phyloP scores from a whole-genome alignment of 116 monocot genomes.

The Phalaenopsis hybrid region DNA sequence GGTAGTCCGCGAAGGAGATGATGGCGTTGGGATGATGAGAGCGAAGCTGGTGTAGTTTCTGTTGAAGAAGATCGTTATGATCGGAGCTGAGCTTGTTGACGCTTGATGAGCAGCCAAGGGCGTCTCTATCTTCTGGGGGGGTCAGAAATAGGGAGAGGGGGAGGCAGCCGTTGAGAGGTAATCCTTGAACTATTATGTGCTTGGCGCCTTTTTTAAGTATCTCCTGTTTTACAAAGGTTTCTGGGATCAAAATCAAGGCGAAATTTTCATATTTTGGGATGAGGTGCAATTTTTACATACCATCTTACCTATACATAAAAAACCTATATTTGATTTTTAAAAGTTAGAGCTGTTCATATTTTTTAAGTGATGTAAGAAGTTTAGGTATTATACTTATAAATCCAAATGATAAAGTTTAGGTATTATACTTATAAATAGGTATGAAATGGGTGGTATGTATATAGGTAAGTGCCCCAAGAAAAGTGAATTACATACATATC shows the following conservation, averaged over 20 bases:
- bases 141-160: slow-evolving; percentile 48
- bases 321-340: too few relatives aligned
- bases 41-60: slow-evolving; percentile 35
- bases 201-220: slow-evolving; percentile 64
- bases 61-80: slow-evolving; percentile 51
- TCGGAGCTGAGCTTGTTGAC: slow-evolving; percentile 39
- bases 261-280: too few relatives aligned
- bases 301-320: too few relatives aligned
- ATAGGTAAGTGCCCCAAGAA: too few relatives aligned
- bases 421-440: too few relatives aligned
- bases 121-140: slow-evolving; percentile 42
- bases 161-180: slow-evolving; percentile 74
- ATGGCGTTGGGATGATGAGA: slow-evolving; percentile 32
- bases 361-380: too few relatives aligned
- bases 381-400: too few relatives aligned
- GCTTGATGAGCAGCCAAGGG: slow-evolving; percentile 41
- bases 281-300: too few relatives aligned
- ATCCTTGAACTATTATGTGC: slow-evolving; percentile 71
- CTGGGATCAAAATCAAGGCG: slow-evolving; percentile 18
- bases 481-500: too few relatives aligned
- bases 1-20: slow-evolving; percentile 84
- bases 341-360: too few relatives aligned
- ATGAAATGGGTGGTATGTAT: too few relatives aligned
- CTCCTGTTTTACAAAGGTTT: neutral
- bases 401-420: too few relatives aligned